phyloP scores from a whole-genome alignment of 108 stramenopile species.

The Skeletonema marinoi region DNA sequence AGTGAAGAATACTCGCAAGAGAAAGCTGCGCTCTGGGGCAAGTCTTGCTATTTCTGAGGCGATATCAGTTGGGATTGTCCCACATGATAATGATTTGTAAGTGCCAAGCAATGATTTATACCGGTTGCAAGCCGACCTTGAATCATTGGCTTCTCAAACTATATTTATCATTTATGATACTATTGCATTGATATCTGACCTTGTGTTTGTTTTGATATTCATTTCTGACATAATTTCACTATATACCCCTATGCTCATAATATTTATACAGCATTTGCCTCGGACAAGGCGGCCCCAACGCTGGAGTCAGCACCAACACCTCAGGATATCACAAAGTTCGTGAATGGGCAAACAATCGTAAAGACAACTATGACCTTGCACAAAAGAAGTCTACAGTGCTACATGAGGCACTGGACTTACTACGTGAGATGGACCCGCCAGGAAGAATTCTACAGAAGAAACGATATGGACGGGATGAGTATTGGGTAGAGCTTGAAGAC shows the following conservation, averaged over 20 bases:
- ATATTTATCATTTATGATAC: too few relatives aligned
- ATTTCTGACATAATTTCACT: background rate
- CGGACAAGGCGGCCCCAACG: background rate
- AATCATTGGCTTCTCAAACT: too few relatives aligned
- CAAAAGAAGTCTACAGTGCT: background rate
- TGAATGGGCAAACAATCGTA: background rate
- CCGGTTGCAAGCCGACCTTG: too few relatives aligned
- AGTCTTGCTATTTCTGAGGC: background rate
- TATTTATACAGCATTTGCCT: background rate
- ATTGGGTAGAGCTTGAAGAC: background rate
- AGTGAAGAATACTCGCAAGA: background rate
- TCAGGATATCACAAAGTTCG: background rate
- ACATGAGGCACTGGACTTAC: background rate
- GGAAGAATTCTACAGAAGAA: background rate
- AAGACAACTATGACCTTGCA: background rate
- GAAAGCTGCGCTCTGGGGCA: background rate
- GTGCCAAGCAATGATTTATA: background rate
- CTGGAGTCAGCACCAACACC: background rate
- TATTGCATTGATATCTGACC: too few relatives aligned
- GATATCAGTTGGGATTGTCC: background rate
- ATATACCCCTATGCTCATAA: background rate
- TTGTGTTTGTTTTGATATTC: too few relatives aligned
- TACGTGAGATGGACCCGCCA: background rate
- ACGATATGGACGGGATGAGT: background rate
- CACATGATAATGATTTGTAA: background rate